Percentiles rank a stretch among this genome's conserved stretches.
phyloP scores from a whole-genome alignment of 345 rosid species.

The Salix dunnii region DNA sequence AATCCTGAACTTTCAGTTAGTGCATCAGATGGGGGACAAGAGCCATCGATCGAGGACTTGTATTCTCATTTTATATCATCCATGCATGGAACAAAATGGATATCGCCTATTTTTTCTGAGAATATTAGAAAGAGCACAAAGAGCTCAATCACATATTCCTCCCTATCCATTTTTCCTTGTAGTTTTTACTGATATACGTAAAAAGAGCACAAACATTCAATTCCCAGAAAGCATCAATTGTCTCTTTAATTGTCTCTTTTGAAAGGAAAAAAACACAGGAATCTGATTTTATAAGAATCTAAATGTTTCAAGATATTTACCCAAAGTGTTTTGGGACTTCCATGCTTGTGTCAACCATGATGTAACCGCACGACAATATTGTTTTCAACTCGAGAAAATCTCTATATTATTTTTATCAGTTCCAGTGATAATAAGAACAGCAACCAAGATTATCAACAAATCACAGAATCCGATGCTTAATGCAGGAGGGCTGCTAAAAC shows the following conservation, averaged over 20 bases:
- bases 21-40: too few relatives aligned
- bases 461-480: conserved; percentile 16
- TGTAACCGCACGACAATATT: background rate
- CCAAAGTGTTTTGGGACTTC: background rate
- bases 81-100: too few relatives aligned
- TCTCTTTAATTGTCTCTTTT: background rate
- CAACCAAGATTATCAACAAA: conserved; percentile 11
- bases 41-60: too few relatives aligned
- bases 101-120: too few relatives aligned
- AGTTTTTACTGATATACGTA: background rate
- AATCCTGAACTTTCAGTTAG: too few relatives aligned
- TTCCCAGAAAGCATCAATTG: background rate
- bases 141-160: background rate
- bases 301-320: background rate
- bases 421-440: too few relatives aligned
- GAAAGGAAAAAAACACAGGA: background rate
- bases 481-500: background rate
- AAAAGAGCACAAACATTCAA: background rate
- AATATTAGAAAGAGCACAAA: too few relatives aligned
- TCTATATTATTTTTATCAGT: background rate
- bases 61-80: too few relatives aligned
- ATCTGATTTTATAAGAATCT: background rate
- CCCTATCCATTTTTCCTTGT: background rate
- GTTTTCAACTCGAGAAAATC: background rate
- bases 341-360: conserved; percentile 4